phyloP scores from a whole-genome alignment of 257 asterid genomes.

The Mitragyna speciosa region DNA sequence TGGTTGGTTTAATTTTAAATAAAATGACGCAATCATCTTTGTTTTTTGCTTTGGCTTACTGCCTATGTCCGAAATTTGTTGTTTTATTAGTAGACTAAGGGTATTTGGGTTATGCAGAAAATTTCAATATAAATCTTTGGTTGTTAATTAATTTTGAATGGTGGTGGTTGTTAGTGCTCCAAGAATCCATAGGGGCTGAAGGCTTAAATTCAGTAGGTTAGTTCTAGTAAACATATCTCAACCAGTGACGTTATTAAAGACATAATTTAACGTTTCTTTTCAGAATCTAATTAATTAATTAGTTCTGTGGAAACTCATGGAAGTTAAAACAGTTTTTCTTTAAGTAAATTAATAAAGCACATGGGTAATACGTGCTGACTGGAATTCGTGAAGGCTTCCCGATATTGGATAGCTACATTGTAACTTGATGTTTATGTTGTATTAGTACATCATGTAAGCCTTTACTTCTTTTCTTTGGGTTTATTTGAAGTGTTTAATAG shows the following conservation, averaged over 20 bases:
- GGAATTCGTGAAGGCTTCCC: neutral
- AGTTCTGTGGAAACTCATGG: neutral
- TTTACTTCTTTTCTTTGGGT: too few species aligned
- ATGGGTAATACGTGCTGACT: neutral
- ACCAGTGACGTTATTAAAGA: neutral
- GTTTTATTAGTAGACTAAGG: neutral
- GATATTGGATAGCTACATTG: neutral
- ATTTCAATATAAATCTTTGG: neutral
- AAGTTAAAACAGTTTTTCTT: neutral
- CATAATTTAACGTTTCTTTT: conserved; percentile 5
- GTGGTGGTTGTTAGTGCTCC: neutral
- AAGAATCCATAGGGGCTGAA: neutral
- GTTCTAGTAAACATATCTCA: neutral
- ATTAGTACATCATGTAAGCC: too few species aligned
- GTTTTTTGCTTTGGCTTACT: neutral
- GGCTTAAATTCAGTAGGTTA: neutral
- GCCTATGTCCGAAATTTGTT: neutral
- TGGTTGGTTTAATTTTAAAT: too few species aligned
- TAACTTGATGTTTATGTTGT: neutral
- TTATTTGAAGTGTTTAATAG: neutral
- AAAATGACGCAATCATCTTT: neutral
- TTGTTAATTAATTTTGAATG: neutral
- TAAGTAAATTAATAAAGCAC: neutral
- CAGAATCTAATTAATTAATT: too few species aligned
- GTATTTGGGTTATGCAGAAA: neutral